These are phyloP conservation scores for Penicillium paneum DNA, from an alignment of 2,329 filamentous ascomycete genomes.

Conservation along the genomic window DNA sequence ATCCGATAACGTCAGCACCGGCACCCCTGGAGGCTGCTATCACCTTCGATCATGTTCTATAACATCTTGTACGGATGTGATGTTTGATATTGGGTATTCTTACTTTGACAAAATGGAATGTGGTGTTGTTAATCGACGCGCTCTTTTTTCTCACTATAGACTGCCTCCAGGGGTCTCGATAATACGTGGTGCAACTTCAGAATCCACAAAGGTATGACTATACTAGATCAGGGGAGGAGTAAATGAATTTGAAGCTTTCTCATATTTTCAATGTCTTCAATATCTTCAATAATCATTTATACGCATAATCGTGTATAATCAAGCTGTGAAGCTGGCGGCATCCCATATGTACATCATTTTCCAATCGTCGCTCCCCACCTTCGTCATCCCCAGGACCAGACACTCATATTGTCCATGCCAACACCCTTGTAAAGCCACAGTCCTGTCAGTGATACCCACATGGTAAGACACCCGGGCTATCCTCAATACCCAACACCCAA, in stretches of 20 bases:
- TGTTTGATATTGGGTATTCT: too few species aligned
- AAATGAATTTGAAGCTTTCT: not conserved
- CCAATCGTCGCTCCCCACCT: slow-evolving; percentile 5
- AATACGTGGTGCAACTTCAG: not conserved
- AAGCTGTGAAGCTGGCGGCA: not conserved
- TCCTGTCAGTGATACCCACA: not conserved
- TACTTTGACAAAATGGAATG: not conserved
- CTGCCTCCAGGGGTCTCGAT: not conserved
- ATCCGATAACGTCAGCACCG: slow-evolving; percentile 29
- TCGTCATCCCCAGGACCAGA: not conserved
- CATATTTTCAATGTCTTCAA: not conserved
- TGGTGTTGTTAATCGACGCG: not conserved
- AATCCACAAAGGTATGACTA: not conserved
- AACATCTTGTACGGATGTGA: not conserved
- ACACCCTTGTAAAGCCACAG: not conserved
- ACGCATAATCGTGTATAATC: not conserved
- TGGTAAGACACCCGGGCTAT: not conserved
- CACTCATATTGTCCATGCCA: not conserved
- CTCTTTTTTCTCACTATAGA: not conserved
- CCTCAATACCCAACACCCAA: not conserved
- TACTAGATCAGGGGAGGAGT: not conserved
- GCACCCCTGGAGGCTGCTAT: slow-evolving; percentile 3
- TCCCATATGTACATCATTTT: not conserved
- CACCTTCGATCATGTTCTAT: slow-evolving; percentile 22
- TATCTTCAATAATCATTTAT: not conserved